Base-by-base conservation (phyloP, 306 rosid genomes). In the Dalbergia cultrata region DNA sequence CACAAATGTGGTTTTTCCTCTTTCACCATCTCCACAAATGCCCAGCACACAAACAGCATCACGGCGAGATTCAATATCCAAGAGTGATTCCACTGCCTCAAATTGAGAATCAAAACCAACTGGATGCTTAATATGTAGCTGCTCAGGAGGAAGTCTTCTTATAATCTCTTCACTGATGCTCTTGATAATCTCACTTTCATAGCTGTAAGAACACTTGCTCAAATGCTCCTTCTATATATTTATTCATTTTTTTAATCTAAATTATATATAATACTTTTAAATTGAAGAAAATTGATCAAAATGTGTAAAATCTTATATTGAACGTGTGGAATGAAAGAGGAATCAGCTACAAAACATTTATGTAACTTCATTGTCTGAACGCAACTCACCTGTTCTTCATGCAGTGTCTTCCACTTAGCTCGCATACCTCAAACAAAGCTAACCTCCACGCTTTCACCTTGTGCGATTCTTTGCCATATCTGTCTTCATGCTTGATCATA, bases 1-100 rank as follows among this genome's bases (percentile, higher is more conserved):
- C 1, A 59, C 79, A 75, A 76, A 49, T 17, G 72, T 63, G 1
- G 39, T 76, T 64, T 64, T 76, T 0, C n/a, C n/a, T 66, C 70
- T 0, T 45, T 58, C 79, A 22, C 16, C 61, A 16, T n/a, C 33
- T 21, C 79, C 79, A 61, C 61, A 57, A 75, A 75, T 60, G 13
- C 56, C 54, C 14, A 49, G 54, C 54, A 49, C 13, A n/a, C 54
- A 49, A 13, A 11, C 1, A 6, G 54, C 13, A 49, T 49, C 54
- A 49, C n/a, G n/a, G n/a, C 6, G 54, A 49, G 54, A 49, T 49
- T 49, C 6, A 11, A 13, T 49, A 13, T 49, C n/a, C n/a, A 49
- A 49, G 13, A 49, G 54, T 49, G n/a, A 49, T 49, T 49, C 6
- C 54, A 49, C 54, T n/a, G 3, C 54, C 3, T 49, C 54, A 49